Evolutionary conservation across 1,139 yeast genomes (phyloP).

Genomic region (Candida buenavistaensis): DNA sequence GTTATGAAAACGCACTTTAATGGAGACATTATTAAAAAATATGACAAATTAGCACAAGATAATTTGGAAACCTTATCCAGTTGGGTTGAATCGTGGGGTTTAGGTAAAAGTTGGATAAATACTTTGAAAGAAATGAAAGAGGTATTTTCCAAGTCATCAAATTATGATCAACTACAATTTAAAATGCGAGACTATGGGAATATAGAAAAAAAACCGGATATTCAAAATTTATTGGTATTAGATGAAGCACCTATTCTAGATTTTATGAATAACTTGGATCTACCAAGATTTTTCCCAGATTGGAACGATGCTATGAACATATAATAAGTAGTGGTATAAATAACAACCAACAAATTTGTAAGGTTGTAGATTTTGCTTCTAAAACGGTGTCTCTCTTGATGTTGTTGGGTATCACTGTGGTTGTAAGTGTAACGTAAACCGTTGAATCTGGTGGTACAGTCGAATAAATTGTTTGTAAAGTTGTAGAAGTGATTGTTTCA

Average conservation of each 20-base stretch:
- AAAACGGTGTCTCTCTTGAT: slow-evolving; percentile 10
- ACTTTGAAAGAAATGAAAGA: slow-evolving; percentile 20
- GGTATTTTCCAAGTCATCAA: slow-evolving; percentile 18
- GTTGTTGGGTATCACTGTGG: slow-evolving; percentile 9
- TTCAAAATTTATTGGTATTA: slow-evolving; percentile 17
- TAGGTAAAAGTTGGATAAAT: slow-evolving; percentile 27
- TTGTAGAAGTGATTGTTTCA: slow-evolving; percentile 7
- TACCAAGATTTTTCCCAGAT: slow-evolving; percentile 23
- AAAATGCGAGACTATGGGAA: slow-evolving; percentile 30
- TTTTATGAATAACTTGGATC: slow-evolving; percentile 21
- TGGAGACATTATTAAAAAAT: slow-evolving; percentile 18
- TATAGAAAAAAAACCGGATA: slow-evolving; percentile 15
- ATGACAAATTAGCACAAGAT: slow-evolving; percentile 19
- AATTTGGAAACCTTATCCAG: slow-evolving; percentile 19
- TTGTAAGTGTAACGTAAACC: slow-evolving; percentile 13
- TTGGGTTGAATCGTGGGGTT: slow-evolving; percentile 27
- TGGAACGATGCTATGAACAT: slow-evolving; percentile 20
- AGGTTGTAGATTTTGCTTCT: slow-evolving; percentile 3
- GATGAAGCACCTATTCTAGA: slow-evolving; percentile 20
- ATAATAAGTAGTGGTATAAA: slow-evolving; percentile 8
- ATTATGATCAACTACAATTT: slow-evolving; percentile 21
- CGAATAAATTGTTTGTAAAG: slow-evolving; percentile 7
- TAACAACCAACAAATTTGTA: slow-evolving; percentile 5
- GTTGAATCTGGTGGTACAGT: slow-evolving; percentile 8
- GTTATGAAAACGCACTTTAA: slow-evolving; percentile 17